Evolutionary conservation across 352 stramenopile species (phyloP).

Genomic region (Phytophthora europaea): DNA sequence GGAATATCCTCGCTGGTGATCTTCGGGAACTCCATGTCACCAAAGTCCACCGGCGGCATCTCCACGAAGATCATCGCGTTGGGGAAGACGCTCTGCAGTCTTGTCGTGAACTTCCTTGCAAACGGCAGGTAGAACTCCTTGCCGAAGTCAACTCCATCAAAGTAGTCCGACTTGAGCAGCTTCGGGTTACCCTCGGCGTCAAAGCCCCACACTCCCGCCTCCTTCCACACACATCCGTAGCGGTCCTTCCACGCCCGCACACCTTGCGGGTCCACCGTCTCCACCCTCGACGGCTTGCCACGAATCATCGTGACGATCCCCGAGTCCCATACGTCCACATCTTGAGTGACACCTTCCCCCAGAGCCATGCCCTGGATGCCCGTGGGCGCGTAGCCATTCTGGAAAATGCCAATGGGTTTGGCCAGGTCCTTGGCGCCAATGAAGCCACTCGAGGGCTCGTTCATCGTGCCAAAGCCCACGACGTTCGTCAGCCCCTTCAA

Average conservation of each 20-base stretch:
- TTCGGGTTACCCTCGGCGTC: slow-evolving; percentile 37
- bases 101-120: slow-evolving; percentile 53
- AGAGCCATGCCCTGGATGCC: slow-evolving; percentile 83
- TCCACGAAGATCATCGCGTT: slow-evolving; percentile 82
- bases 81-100: slow-evolving; percentile 63
- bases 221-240: slow-evolving; percentile 75
- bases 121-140: slow-evolving; percentile 84
- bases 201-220: slow-evolving; percentile 77
- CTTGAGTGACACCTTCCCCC: slow-evolving; percentile 64
- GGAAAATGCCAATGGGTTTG: slow-evolving; percentile 51
- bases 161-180: slow-evolving; percentile 72
- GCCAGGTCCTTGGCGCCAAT: slow-evolving; percentile 65
- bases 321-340: slow-evolving; percentile 69
- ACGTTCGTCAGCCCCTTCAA: slow-evolving; percentile 80
- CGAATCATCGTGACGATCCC: slow-evolving; percentile 67
- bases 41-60: slow-evolving; percentile 76
- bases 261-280: slow-evolving; percentile 61
- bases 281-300: slow-evolving; percentile 45
- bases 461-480: slow-evolving; percentile 91
- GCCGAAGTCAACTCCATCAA: slow-evolving; percentile 71
- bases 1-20: slow-evolving; percentile 58
- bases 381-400: slow-evolving; percentile 72
- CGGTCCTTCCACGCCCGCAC: slow-evolving; percentile 70
- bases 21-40: slow-evolving; percentile 57
- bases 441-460: slow-evolving; percentile 83